Evolutionary conservation across 257 asterid genomes (phyloP).

Genomic region (Scutellaria baicalensis): DNA sequence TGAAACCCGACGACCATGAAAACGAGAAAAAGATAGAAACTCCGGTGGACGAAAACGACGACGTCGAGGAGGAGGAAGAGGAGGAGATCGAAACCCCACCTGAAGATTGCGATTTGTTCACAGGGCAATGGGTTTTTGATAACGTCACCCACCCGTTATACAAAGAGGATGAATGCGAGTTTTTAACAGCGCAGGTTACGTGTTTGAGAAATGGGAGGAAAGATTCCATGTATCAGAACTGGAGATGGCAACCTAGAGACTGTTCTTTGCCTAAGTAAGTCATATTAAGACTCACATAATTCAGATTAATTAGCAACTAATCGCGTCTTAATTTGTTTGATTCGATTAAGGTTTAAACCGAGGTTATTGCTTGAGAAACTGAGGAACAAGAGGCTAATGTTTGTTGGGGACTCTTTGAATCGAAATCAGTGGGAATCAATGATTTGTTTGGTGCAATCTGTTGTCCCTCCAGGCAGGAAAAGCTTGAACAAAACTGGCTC

Average conservation of each 20-base stretch:
- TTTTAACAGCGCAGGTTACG: slow-evolving; percentile 77
- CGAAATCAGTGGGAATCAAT: slow-evolving; percentile 90
- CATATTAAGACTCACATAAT: too few relatives aligned
- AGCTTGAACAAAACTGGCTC: slow-evolving; percentile 76
- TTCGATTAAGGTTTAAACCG: slow-evolving; percentile 52
- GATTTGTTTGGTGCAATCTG: slow-evolving; percentile 73
- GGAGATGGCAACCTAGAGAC: slow-evolving; percentile 84
- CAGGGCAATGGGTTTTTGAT: slow-evolving; percentile 67
- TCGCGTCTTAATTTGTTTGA: neutral
- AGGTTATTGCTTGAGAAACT: slow-evolving; percentile 57
- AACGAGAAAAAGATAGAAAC: slow-evolving; percentile 24
- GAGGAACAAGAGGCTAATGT: slow-evolving; percentile 86
- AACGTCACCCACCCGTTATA: slow-evolving; percentile 54
- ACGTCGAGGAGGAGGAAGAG: slow-evolving; percentile 18
- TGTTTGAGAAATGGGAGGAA: slow-evolving; percentile 68
- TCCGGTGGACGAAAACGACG: slow-evolving; percentile 16
- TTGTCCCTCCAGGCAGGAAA: slow-evolving; percentile 40
- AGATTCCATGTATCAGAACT: slow-evolving; percentile 56
- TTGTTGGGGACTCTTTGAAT: slow-evolving; percentile 78
- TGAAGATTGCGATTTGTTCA: slow-evolving; percentile 55
- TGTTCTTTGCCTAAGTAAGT: slow-evolving; percentile 67
- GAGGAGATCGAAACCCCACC: slow-evolving; percentile 31
- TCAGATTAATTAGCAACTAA: neutral
- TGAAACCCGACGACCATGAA: slow-evolving; percentile 5
- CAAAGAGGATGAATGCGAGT: slow-evolving; percentile 63